Conservation (phyloP, 495 filamentous ascomycete genomes). For the Xylaria castorea region DNA sequence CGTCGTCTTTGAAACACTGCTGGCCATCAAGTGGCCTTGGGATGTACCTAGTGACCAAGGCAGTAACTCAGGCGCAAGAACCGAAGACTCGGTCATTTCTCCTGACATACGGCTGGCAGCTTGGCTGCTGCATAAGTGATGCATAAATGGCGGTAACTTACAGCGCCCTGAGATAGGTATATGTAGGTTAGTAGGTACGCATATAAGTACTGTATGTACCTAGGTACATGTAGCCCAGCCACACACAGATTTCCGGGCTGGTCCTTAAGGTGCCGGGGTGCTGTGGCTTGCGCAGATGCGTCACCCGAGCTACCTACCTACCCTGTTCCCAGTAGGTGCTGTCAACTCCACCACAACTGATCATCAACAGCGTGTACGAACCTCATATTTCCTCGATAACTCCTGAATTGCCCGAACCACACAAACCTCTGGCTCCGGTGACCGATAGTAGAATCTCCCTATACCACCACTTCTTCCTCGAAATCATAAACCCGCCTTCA, state of each 20-base stretch:
- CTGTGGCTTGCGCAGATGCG: slow-evolving; percentile 25
- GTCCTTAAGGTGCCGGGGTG: background rate
- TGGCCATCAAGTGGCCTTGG: background rate
- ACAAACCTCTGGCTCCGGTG: background rate
- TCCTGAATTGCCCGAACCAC: background rate
- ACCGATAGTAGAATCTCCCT: background rate
- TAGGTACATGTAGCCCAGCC: background rate
- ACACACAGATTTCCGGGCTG: background rate
- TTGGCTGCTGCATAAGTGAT: background rate
- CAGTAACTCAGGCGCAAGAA: background rate
- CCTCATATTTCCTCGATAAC: slow-evolving; percentile 15
- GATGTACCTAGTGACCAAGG: background rate
- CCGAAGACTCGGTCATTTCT: slow-evolving; percentile 1
- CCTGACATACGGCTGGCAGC: background rate
- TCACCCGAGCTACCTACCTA: slow-evolving; percentile 23
- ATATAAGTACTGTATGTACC: background rate
- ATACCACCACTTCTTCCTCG: background rate
- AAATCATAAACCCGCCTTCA: slow-evolving; percentile 47
- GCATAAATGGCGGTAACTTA: too few relatives aligned
- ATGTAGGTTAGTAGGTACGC: too few relatives aligned
- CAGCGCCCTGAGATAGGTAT: too few relatives aligned
- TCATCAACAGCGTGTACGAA: slow-evolving; percentile 1
- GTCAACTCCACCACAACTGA: slow-evolving; percentile 22
- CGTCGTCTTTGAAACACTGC: slow-evolving; percentile 13
- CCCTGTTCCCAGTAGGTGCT: background rate